A percentile compares a stretch with the other conserved stretches of the same genome.
Evolutionary conservation across 2,329 filamentous ascomycete species (phyloP).

Genomic region (Aureobasidium sp.): DNA sequence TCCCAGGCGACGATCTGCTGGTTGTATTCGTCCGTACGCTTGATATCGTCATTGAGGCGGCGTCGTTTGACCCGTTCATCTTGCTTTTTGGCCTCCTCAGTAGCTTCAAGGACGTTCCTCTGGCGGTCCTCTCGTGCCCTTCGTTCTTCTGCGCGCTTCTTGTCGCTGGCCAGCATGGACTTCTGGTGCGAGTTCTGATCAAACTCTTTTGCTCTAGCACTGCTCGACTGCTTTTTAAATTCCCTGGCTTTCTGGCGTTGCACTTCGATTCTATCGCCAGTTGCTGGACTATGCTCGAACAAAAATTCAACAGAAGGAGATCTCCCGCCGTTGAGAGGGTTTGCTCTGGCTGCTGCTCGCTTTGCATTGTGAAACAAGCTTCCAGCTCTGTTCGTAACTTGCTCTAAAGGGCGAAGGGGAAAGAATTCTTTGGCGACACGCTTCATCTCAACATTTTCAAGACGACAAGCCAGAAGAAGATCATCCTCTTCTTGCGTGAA

Average conservation of each 20-base stretch:
- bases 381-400: slow-evolving; percentile 10
- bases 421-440: slow-evolving; percentile 16
- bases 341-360: slow-evolving; percentile 7
- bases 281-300: background rate
- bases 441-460: slow-evolving; percentile 15
- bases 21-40: background rate
- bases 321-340: background rate
- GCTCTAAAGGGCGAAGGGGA: background rate
- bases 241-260: background rate
- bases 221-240: background rate
- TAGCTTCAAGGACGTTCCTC: background rate
- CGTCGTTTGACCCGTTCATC: background rate
- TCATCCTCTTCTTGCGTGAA: slow-evolving; percentile 16
- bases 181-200: background rate
- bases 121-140: background rate
- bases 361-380: slow-evolving; percentile 2
- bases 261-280: background rate
- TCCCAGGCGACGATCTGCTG: background rate
- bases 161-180: background rate
- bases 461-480: slow-evolving; percentile 13
- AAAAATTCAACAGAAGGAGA: slow-evolving; percentile 9
- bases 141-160: background rate
- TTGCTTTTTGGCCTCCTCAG: background rate
- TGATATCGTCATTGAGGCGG: slow-evolving; percentile 12
- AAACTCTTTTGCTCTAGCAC: background rate